These are phyloP conservation scores for Coemansia javaensis DNA, from an alignment of 192 early-diverging fungal genomes.

Conservation along the genomic window DNA sequence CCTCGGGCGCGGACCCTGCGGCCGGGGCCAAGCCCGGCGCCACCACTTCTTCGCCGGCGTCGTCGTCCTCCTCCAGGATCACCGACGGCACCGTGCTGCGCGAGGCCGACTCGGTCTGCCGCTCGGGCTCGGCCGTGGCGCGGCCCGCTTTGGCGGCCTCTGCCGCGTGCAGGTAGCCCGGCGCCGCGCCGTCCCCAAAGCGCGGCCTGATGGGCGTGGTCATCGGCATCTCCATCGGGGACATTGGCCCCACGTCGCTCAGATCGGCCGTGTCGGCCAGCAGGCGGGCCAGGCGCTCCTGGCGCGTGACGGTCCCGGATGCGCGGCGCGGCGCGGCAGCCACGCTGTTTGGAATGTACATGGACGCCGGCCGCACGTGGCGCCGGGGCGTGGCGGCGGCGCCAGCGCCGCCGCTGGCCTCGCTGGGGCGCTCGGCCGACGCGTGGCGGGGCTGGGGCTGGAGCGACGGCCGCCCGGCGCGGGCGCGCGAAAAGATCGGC, in stretches of 20 bases:
- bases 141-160: too few species aligned
- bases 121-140: not conserved
- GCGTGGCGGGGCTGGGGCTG: constrained; percentile 24
- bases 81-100: constrained; percentile 1
- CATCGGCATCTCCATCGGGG: constrained; percentile 21
- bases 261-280: constrained; percentile 28
- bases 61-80: constrained; percentile 6
- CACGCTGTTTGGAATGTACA: constrained; percentile 20
- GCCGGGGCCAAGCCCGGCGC: too few species aligned
- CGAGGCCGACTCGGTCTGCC: not conserved
- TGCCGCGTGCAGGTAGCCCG: not conserved
- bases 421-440: constrained; percentile 2
- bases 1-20: not conserved
- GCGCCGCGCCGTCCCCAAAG: constrained; percentile 8
- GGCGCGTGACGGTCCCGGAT: constrained; percentile 29
- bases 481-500: constrained; percentile 4
- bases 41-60: not conserved
- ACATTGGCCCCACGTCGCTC: constrained; percentile 32
- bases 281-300: constrained; percentile 37
- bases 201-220: constrained; percentile 8
- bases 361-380: constrained; percentile 29
- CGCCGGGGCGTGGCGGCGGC: constrained; percentile 3
- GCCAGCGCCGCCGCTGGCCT: constrained; percentile 1
- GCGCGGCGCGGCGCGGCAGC: constrained; percentile 14
- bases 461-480: constrained; percentile 27